These are phyloP conservation scores for Talaromyces proteolyticus DNA, from an alignment of 495 filamentous ascomycete genomes.

Conservation along the genomic window DNA sequence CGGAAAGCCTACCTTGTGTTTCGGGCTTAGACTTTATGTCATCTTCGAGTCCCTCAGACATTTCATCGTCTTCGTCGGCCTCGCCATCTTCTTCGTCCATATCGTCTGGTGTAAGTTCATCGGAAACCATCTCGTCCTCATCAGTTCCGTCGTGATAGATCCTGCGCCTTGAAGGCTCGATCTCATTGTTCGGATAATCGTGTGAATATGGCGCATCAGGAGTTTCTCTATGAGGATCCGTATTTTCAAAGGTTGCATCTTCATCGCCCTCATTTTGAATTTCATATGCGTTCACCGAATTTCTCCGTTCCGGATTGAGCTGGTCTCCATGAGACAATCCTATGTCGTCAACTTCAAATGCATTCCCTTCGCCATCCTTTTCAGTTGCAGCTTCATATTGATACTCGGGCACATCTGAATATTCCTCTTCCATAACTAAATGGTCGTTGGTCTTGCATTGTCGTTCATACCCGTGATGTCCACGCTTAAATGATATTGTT, in stretches of 20 bases:
- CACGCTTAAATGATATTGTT: background rate
- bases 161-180: constrained; percentile 6
- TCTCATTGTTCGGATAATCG: too few species aligned
- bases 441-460: background rate
- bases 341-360: background rate
- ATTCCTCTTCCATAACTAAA: background rate
- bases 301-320: background rate
- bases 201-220: too few species aligned
- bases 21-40: constrained; percentile 6
- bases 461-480: background rate
- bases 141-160: background rate
- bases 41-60: constrained; percentile 6
- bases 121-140: background rate
- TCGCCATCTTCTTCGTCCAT: constrained; percentile 7
- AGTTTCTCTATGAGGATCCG: too few species aligned
- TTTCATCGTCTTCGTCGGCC: constrained; percentile 8
- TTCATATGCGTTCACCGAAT: background rate
- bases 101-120: background rate
- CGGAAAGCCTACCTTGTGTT: background rate
- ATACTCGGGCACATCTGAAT: background rate
- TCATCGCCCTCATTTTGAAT: constrained; percentile 9
- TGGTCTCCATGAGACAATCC: background rate
- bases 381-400: background rate
- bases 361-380: background rate
- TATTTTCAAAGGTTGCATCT: constrained; percentile 10